Evolutionary conservation across 306 rosid genomes (phyloP).

Genomic region (Acacia crassicarpa): DNA sequence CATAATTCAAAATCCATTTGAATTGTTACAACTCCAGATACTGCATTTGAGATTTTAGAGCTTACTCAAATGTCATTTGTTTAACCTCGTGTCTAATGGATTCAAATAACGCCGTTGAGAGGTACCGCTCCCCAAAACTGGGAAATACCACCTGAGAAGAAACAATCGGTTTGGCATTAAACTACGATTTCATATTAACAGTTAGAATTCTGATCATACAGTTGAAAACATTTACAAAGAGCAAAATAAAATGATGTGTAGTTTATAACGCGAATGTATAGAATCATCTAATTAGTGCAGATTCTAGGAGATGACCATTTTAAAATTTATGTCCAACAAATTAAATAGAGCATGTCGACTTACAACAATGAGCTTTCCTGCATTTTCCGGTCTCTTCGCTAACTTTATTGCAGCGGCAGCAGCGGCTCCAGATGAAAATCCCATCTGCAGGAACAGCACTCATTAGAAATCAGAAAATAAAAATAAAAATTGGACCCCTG

Average conservation of each 20-base stretch:
- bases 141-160: constrained; percentile 56
- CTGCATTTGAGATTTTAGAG: neutral
- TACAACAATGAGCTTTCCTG: constrained; percentile 45
- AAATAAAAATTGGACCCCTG: too few relatives aligned
- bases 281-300: too few relatives aligned
- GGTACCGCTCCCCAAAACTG: constrained; percentile 67
- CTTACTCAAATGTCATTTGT: constrained; percentile 50
- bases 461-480: too few relatives aligned
- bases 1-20: neutral
- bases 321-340: constrained; percentile 9
- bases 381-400: constrained; percentile 70
- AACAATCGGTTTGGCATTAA: neutral
- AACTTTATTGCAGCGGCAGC: constrained; percentile 65
- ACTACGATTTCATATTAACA: neutral
- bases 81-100: constrained; percentile 59
- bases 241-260: neutral
- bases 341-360: constrained; percentile 24
- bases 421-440: constrained; percentile 86
- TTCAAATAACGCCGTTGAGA: constrained; percentile 56
- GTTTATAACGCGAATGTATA: too few relatives aligned
- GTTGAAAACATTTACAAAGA: neutral
- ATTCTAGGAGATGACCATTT: neutral
- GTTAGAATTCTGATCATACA: neutral
- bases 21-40: neutral
- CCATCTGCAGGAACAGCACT: constrained; percentile 45